A percentile compares a stretch with the other conserved stretches of the same genome.
phyloP scores from a whole-genome alignment of 148 eudicot species.

The Nepenthes gracilis region DNA sequence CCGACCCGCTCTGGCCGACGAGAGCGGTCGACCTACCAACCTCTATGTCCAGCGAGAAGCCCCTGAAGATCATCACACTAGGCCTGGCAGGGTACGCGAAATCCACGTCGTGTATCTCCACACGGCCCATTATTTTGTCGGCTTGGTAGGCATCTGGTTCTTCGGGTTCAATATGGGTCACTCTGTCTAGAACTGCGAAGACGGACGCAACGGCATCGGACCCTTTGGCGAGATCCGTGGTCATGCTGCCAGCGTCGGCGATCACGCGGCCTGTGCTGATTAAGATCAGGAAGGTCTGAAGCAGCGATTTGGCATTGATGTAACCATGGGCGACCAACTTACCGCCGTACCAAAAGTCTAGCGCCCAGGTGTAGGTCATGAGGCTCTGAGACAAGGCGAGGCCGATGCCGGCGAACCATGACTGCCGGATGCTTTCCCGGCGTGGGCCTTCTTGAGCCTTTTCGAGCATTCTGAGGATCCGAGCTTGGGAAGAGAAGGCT shows the following conservation, averaged over 20 bases:
- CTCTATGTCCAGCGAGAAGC: slow-evolving; percentile 49
- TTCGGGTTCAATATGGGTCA: slow-evolving; percentile 61
- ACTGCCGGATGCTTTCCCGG: slow-evolving; percentile 54
- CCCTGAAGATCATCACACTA: slow-evolving; percentile 32
- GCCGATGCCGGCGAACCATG: slow-evolving; percentile 79
- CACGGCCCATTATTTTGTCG: slow-evolving; percentile 35
- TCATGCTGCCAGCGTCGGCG: slow-evolving; percentile 85
- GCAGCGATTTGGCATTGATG: slow-evolving; percentile 37
- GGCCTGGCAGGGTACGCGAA: slow-evolving; percentile 68
- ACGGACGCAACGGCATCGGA: slow-evolving; percentile 63
- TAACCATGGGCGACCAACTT: slow-evolving; percentile 43
- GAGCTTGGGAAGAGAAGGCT: slow-evolving; percentile 64
- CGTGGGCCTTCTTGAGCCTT: slow-evolving; percentile 63
- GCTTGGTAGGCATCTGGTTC: slow-evolving; percentile 48
- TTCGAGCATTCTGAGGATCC: slow-evolving; percentile 57
- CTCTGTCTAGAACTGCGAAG: slow-evolving; percentile 54
- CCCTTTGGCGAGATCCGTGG: slow-evolving; percentile 75
- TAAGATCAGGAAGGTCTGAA: slow-evolving; percentile 67
- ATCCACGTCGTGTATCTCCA: slow-evolving; percentile 46
- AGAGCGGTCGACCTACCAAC: slow-evolving; percentile 68
- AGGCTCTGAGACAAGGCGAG: slow-evolving; percentile 57
- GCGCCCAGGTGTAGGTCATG: slow-evolving; percentile 55
- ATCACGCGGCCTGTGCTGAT: slow-evolving; percentile 84
- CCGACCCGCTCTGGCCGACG: slow-evolving; percentile 87
- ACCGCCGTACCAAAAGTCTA: slow-evolving; percentile 88